Percentiles rank a stretch among this genome's conserved stretches.
These are phyloP conservation scores for Vicia faba DNA, from an alignment of 306 rosid species.

Conservation along the genomic window DNA sequence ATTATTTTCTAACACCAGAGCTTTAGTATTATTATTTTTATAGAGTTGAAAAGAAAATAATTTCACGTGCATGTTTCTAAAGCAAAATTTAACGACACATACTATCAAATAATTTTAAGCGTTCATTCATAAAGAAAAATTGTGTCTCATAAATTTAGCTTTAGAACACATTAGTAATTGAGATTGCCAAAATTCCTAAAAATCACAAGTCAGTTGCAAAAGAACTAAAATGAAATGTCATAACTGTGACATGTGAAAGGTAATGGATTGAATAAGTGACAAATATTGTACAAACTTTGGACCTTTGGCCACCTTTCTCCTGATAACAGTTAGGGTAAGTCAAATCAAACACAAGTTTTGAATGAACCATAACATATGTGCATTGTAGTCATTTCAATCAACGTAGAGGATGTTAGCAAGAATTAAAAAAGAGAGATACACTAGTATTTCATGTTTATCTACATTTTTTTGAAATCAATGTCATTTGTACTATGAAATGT, in stretches of 20 bases:
- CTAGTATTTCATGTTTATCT: neutral
- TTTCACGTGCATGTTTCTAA: conserved; percentile 1
- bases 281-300: neutral
- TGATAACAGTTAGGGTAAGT: neutral
- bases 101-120: neutral
- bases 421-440: conserved; percentile 5
- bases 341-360: neutral
- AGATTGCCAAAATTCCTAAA: neutral
- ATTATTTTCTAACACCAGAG: neutral
- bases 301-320: neutral
- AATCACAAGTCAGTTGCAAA: conserved; percentile 12
- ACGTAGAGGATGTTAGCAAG: conserved; percentile 4
- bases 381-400: conserved; percentile 21
- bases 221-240: conserved; percentile 7
- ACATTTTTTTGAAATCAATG: neutral
- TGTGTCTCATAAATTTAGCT: neutral
- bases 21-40: neutral
- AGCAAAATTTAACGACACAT: neutral
- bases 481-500: neutral
- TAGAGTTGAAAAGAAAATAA: conserved; percentile 4
- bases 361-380: neutral
- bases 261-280: neutral
- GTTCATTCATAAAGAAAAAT: no score
- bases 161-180: no score
- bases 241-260: conserved; percentile 26